phyloP scores from a whole-genome alignment of 2,329 filamentous ascomycete species.

The Cordyceps militaris region DNA sequence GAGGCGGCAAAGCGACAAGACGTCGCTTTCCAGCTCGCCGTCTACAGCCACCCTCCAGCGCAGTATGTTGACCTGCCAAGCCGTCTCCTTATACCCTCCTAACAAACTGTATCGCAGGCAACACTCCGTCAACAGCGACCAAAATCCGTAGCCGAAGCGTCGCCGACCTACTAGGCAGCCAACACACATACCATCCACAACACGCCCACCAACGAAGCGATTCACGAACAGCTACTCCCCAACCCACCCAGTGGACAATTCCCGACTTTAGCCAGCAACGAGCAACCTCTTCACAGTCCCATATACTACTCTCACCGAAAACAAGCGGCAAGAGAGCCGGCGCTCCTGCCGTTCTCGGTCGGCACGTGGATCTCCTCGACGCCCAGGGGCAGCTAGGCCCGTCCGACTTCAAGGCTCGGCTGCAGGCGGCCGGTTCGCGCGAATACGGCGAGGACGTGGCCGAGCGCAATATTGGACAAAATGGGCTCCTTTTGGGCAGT shows the following conservation, averaged over 20 bases:
- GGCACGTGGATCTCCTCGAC: constrained; percentile 49
- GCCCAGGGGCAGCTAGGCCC: constrained; percentile 47
- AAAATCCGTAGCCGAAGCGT: not conserved
- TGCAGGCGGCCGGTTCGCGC: constrained; percentile 43
- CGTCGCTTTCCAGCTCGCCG: not conserved
- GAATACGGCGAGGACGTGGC: constrained; percentile 61
- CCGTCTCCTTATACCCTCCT: not conserved
- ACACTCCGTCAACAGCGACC: not conserved
- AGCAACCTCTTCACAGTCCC: not conserved
- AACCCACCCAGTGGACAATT: not conserved
- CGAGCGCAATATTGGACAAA: constrained; percentile 48
- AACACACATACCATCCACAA: not conserved
- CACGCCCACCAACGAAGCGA: not conserved
- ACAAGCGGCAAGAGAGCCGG: not conserved
- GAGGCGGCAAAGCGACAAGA: not conserved
- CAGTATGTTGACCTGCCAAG: not conserved
- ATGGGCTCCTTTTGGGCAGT: constrained; percentile 27
- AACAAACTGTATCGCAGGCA: not conserved
- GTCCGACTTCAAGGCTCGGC: constrained; percentile 40
- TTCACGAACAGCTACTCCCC: not conserved
- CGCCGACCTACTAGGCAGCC: not conserved
- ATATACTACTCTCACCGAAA: not conserved
- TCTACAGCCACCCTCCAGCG: not conserved
- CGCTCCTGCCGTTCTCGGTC: not conserved
- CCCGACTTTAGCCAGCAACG: not conserved